A percentile compares a stretch with the other conserved stretches of the same genome.
Evolutionary conservation across 140 eudicot species (phyloP).

Genomic region (Ambrosia hybrid): DNA sequence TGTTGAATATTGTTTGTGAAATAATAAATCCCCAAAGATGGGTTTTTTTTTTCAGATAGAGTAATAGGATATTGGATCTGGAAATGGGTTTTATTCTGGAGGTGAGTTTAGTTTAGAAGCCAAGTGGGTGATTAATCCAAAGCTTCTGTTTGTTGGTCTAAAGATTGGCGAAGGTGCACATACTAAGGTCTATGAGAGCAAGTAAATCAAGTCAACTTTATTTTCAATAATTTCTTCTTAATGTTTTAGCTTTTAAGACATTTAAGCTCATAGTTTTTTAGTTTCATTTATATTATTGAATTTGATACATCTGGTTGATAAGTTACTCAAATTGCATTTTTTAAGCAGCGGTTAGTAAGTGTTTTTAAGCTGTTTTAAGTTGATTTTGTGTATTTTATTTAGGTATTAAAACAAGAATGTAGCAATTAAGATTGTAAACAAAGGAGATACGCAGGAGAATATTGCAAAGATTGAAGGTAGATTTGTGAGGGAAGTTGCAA

Average conservation of each 20-base stretch:
- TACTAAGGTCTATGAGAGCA: constrained; percentile 98
- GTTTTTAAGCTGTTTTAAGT: not conserved
- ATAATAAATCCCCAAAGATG: constrained; percentile 12
- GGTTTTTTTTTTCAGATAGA: constrained; percentile 5
- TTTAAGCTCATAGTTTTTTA: too few relatives aligned
- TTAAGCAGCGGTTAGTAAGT: too few relatives aligned
- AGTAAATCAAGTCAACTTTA: constrained; percentile 57
- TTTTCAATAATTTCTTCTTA: not conserved
- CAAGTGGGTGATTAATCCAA: constrained; percentile 96
- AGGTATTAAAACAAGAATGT: constrained; percentile 89
- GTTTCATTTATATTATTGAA: not conserved
- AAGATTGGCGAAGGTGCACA: constrained; percentile 99
- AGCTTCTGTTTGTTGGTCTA: constrained; percentile 92
- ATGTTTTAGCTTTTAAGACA: too few relatives aligned
- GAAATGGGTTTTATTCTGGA: constrained; percentile 57
- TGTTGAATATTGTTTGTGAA: constrained; percentile 25
- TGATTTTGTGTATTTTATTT: constrained; percentile 11
- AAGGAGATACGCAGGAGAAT: too few relatives aligned
- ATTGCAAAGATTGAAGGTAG: too few relatives aligned
- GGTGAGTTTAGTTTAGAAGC: constrained; percentile 72
- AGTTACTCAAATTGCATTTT: too few relatives aligned
- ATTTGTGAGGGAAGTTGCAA: too few relatives aligned
- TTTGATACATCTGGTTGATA: not conserved
- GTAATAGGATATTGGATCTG: constrained; percentile 65
- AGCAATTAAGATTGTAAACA: constrained; percentile 80